These are phyloP conservation scores for Penicillium expansum DNA, from an alignment of 2,329 filamentous ascomycete genomes.

Conservation along the genomic window DNA sequence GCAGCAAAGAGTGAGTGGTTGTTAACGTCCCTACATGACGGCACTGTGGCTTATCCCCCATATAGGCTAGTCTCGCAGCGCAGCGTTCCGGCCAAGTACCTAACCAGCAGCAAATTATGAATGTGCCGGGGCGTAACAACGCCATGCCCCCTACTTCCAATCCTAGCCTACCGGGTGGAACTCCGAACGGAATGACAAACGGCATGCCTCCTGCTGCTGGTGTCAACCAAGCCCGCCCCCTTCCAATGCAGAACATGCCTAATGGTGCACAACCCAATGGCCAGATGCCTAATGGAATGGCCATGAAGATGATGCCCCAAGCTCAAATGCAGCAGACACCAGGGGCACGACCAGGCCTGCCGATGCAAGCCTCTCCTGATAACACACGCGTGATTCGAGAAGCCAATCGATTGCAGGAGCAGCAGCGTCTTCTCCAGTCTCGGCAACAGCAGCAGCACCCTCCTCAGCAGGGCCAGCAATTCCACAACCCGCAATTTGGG, in stretches of 20 bases:
- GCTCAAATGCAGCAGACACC: conserved; percentile 57
- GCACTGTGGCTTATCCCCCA: conserved; percentile 13
- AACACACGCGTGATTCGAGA: conserved; percentile 49
- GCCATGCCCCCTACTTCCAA: conserved; percentile 37
- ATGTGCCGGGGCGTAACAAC: conserved; percentile 39
- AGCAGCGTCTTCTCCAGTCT: conserved; percentile 61
- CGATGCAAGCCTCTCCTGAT: conserved; percentile 56
- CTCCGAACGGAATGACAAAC: conserved; percentile 46
- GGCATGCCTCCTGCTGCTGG: conserved; percentile 42
- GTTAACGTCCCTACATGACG: neutral
- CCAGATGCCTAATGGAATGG: conserved; percentile 55
- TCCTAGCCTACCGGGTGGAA: conserved; percentile 38
- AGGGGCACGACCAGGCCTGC: conserved; percentile 38
- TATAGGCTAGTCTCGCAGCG: conserved; percentile 42
- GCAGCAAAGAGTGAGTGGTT: conserved; percentile 49
- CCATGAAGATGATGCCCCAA: conserved; percentile 55
- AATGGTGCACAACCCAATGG: conserved; percentile 46
- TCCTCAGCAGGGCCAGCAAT: conserved; percentile 35
- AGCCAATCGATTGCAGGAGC: conserved; percentile 48
- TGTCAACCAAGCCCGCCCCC: conserved; percentile 39
- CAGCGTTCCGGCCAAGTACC: conserved; percentile 44
- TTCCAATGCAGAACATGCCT: conserved; percentile 44
- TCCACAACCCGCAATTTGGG: conserved; percentile 41
- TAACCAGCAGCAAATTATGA: conserved; percentile 40
- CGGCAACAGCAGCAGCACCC: conserved; percentile 42